Percentiles rank a stretch among this genome's conserved stretches.
Evolutionary conservation across 2,329 filamentous ascomycete genomes (phyloP).

Genomic region (Cylindrodendrum hubeiense): DNA sequence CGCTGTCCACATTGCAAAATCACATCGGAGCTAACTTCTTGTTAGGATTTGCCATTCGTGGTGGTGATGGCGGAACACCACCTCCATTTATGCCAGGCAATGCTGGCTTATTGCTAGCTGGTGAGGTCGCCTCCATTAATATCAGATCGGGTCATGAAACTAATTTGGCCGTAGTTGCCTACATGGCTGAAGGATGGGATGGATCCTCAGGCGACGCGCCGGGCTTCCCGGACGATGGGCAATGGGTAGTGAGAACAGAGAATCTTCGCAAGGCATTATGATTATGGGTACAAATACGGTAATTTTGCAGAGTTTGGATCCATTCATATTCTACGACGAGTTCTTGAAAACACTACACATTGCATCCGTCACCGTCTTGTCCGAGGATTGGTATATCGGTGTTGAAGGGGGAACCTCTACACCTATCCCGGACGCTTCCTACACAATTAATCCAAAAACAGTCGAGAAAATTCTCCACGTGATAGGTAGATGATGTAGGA

Average conservation of each 20-base stretch:
- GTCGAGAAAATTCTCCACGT: too few species aligned
- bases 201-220: conserved; percentile 44
- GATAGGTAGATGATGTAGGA: too few species aligned
- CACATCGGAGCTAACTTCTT: background rate
- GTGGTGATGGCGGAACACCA: conserved; percentile 44
- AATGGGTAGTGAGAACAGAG: conserved; percentile 51
- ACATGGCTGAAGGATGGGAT: conserved; percentile 49
- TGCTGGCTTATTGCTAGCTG: conserved; percentile 51
- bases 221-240: conserved; percentile 51
- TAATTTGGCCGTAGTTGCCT: conserved; percentile 45
- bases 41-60: conserved; percentile 45
- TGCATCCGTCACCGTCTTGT: too few species aligned
- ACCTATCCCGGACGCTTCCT: too few species aligned
- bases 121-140: background rate
- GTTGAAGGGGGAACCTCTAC: too few species aligned
- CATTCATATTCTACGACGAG: too few species aligned
- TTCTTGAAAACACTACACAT: too few species aligned
- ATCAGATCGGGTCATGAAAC: fast-evolving
- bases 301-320: background rate
- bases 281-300: background rate
- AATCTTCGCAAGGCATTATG: conserved; percentile 50
- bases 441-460: too few species aligned
- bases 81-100: conserved; percentile 54
- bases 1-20: too few species aligned
- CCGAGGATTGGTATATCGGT: too few species aligned